Base-by-base conservation (phyloP, 2,329 filamentous ascomycete species). In the Parasarocladium wereldwijsianum region DNA sequence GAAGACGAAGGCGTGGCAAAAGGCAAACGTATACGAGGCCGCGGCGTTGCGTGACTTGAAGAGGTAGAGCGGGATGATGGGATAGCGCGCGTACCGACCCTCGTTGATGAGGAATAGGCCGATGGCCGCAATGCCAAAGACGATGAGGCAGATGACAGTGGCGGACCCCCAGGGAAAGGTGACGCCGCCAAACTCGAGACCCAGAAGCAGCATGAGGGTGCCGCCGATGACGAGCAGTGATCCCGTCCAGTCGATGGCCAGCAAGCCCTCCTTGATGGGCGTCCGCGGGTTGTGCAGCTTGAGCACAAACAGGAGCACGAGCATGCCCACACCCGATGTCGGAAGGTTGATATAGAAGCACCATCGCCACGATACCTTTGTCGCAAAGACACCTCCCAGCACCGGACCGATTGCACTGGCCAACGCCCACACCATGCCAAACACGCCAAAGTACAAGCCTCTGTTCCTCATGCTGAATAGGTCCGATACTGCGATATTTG, bases 151-250 rank as follows among this genome's bases (percentile, higher is more conserved):
- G 41, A 93, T 65, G 18, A 86, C 78, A 1, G 70, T 76, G 2
- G 78, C 62, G 0, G 79, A 86, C 31, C 56, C 54, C 84, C 84
- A 93, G 1, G 85, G 77, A 38, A 70, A 71, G 14, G 64, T 62
- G 30, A 84, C 68, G 28, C 83, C 85, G 32, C 85, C 86, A 37
- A 87, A 83, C 45, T 92, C 78, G 8, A 93, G 68, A 1, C 84
- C 86, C 24, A 93, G 71, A 4, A 93, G 69, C 39, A 93, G 63
- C 81, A 93, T 87, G 13, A 92, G 60, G 0, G 81, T 86, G 13
- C 77, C 82, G 24, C 78, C 79, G 15, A 86, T 66, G 46, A 92
- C 70, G 17, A 66, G 52, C 4, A 64, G 10, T 33, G 58, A 66
- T 20, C 66, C 66, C 0, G 58, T 37, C 68, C 68, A 74, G 49